A percentile compares a stretch with the other conserved stretches of the same genome.
Conservation (phyloP, 2,329 filamentous ascomycete genomes). For the Talaromyces verruculosus region DNA sequence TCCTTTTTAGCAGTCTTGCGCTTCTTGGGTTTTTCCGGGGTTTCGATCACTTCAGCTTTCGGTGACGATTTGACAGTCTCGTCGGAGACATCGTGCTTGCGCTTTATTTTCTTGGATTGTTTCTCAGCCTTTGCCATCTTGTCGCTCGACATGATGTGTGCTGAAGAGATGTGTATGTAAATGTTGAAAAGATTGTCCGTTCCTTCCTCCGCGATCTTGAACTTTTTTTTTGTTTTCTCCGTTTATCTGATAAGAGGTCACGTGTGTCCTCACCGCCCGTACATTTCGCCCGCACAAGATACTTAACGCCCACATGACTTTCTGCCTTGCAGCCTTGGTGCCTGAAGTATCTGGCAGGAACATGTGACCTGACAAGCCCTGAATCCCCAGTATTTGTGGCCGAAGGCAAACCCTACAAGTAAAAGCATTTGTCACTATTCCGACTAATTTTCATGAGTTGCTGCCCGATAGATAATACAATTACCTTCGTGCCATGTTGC, state of each 20-base stretch:
- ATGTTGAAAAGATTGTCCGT: background rate
- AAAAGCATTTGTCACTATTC: background rate
- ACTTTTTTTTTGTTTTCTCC: slow-evolving; percentile 16
- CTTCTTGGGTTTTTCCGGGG: slow-evolving; percentile 31
- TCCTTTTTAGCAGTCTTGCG: slow-evolving; percentile 21
- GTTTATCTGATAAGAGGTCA: slow-evolving; percentile 15
- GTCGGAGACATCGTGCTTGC: slow-evolving; percentile 40
- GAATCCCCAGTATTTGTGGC: background rate
- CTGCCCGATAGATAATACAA: background rate
- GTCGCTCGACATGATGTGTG: slow-evolving; percentile 31
- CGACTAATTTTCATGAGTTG: background rate
- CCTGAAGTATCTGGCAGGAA: background rate
- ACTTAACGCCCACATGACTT: background rate
- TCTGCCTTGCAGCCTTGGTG: background rate
- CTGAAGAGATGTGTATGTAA: background rate
- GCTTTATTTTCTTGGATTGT: slow-evolving; percentile 47
- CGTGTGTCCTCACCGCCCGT: background rate
- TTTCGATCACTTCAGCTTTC: slow-evolving; percentile 30
- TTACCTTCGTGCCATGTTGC: background rate
- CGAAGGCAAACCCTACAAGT: background rate
- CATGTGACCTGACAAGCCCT: background rate
- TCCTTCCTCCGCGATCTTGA: slow-evolving; percentile 1
- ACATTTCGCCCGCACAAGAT: background rate
- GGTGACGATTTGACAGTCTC: slow-evolving; percentile 26
- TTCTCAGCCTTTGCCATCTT: slow-evolving; percentile 41